Base-by-base conservation (phyloP, 768 basidiomycete genomes). In the Trametes cubensis region DNA sequence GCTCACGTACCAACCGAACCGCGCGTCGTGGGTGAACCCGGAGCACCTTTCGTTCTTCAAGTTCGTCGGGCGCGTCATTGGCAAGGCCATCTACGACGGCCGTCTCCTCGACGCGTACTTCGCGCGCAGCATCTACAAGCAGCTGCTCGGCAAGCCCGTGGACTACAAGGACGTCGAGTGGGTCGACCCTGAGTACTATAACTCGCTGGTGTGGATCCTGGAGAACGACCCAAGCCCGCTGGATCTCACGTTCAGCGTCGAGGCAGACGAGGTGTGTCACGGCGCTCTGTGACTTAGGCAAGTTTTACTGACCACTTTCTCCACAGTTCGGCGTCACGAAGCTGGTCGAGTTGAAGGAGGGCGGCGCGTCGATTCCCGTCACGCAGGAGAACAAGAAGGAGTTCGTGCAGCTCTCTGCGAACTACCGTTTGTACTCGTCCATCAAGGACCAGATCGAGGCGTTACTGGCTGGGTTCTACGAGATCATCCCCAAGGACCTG, bases 151-250 rank as follows among this genome's bases (percentile, higher is more conserved):
- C 46, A 94, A 95, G 72, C 94, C 86, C 8, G 95, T 98, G 60
- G 95, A 98, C 74, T 94, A 98, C 75, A 84, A 87, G 64, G 96
- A 98, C 72, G 91, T 98, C 21, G 95, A 98, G 76, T 96, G 93
- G 88, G 91, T 98, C 44, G 95, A 98, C 76, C 95, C 95, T 0
- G 94, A 96, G 75, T 98, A 98, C 74, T 98, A 98, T 80, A 98
- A 96, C 67, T 96, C 94, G 0, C 80, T 99, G 13, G 92, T 92
- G 70, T 99, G 97, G 97, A 98, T 99, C 74, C 77, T 98, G 65
- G 95, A 98, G 71, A 98, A 99, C 73, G 95, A 97, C 70, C 91
- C 92, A 6, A 90, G 88, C 21, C 77, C 82, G 20, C 74, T 95
- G 66, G 94, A 99, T 63, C 80, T 98, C 61, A 97, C 87, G 15